These are phyloP conservation scores for Phoma sp. DNA, from an alignment of 2,329 filamentous ascomycete genomes.

Conservation along the genomic window DNA sequence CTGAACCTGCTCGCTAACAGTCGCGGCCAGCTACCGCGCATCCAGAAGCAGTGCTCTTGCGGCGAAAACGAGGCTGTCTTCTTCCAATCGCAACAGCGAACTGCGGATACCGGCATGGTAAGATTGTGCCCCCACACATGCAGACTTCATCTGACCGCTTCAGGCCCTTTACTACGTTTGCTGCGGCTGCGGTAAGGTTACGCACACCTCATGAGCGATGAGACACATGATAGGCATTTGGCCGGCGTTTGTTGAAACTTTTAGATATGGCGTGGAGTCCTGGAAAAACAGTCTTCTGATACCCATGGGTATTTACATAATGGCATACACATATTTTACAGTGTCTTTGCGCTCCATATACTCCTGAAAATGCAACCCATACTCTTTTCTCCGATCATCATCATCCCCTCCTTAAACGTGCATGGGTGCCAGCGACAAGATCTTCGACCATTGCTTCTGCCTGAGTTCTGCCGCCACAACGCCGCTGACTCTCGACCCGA, in stretches of 20 bases:
- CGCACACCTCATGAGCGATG: constrained; percentile 48
- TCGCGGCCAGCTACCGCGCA: constrained; percentile 78
- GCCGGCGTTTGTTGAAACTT: constrained; percentile 35
- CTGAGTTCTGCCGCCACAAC: constrained; percentile 89
- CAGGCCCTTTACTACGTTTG: constrained; percentile 72
- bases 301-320: constrained; percentile 43
- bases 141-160: constrained; percentile 17
- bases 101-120: constrained; percentile 97
- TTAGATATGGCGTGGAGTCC: constrained; percentile 35
- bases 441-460: constrained; percentile 97
- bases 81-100: constrained; percentile 98
- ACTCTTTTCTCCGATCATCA: neutral
- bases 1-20: constrained; percentile 48
- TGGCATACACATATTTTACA: constrained; percentile 39
- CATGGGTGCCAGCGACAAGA: constrained; percentile 90
- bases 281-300: constrained; percentile 39
- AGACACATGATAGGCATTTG: constrained; percentile 32
- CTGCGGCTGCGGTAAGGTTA: constrained; percentile 90
- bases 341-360: constrained; percentile 23
- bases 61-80: constrained; percentile 90
- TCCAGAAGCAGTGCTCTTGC: constrained; percentile 88
- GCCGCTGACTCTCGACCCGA: constrained; percentile 77
- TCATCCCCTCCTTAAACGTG: constrained; percentile 60
- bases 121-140: neutral
- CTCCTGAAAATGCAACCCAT: constrained; percentile 28